These are phyloP conservation scores for Hypoxylon sp. DNA, from an alignment of 2,329 filamentous ascomycete genomes.

Conservation along the genomic window DNA sequence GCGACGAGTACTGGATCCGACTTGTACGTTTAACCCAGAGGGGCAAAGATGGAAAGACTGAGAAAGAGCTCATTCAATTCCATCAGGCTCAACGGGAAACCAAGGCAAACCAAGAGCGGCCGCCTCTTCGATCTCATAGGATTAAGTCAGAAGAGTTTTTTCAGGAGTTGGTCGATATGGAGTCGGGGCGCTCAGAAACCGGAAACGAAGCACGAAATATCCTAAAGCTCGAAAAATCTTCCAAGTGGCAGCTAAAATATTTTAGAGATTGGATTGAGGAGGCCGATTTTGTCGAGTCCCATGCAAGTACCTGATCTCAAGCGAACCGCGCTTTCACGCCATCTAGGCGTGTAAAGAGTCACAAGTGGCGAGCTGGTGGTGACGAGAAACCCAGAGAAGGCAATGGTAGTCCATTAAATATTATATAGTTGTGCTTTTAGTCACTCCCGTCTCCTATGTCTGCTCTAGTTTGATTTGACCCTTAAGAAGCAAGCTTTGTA, in stretches of 20 bases:
- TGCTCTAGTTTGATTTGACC: too few species aligned
- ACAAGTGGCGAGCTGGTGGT: background rate
- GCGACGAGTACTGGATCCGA: slow-evolving; percentile 30
- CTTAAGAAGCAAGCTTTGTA: too few species aligned
- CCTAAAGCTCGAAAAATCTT: background rate
- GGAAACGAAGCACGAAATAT: slow-evolving; percentile 4
- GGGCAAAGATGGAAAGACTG: slow-evolving; percentile 6
- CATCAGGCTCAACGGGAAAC: background rate
- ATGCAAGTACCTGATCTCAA: slow-evolving; percentile 22
- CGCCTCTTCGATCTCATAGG: slow-evolving; percentile 1
- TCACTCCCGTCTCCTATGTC: background rate
- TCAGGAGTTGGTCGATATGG: slow-evolving; percentile 34
- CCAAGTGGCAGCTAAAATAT: background rate
- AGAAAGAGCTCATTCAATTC: slow-evolving; percentile 20
- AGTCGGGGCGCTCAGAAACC: slow-evolving; percentile 28
- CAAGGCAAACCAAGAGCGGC: background rate
- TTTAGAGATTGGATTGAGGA: slow-evolving; percentile 46
- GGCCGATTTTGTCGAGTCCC: slow-evolving; percentile 37
- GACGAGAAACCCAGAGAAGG: background rate
- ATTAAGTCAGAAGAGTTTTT: slow-evolving; percentile 30
- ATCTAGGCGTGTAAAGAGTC: background rate
- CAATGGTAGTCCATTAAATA: background rate
- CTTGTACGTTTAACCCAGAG: slow-evolving; percentile 15
- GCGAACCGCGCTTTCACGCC: slow-evolving; percentile 40
- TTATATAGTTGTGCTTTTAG: background rate